phyloP scores from a whole-genome alignment of 75 land plant species.

The Cryptomeria japonica region DNA sequence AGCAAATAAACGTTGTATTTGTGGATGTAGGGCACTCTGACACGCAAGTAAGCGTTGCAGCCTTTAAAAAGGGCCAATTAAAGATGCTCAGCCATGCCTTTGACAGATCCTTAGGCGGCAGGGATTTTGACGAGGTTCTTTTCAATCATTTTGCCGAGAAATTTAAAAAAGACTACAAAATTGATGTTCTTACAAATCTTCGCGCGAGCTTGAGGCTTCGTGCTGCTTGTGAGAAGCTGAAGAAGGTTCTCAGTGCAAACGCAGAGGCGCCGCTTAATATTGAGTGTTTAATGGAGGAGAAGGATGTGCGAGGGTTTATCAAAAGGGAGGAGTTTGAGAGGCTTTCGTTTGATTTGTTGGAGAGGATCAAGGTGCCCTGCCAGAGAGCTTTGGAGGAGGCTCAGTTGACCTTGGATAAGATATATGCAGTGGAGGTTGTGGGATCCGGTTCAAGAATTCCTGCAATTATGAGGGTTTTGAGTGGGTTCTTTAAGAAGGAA shows the following conservation, averaged over 20 bases:
- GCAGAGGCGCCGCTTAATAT: constrained; percentile 81
- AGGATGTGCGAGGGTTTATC: constrained; percentile 79
- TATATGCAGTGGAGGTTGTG: constrained; percentile 83
- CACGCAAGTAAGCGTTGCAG: constrained; percentile 84
- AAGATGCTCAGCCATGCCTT: constrained; percentile 69
- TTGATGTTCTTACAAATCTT: constrained; percentile 62
- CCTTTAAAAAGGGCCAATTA: constrained; percentile 79
- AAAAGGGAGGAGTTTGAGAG: constrained; percentile 95
- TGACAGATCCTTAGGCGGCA: constrained; percentile 79
- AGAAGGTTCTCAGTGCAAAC: constrained; percentile 86
- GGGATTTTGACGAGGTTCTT: constrained; percentile 83
- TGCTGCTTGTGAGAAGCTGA: constrained; percentile 77
- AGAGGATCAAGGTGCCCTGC: constrained; percentile 70
- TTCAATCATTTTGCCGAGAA: constrained; percentile 67
- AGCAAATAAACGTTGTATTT: constrained; percentile 78
- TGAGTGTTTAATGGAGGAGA: constrained; percentile 93
- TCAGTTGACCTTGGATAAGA: constrained; percentile 41
- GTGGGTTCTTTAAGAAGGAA: constrained; percentile 65
- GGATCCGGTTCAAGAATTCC: constrained; percentile 98
- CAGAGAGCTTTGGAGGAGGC: constrained; percentile 67
- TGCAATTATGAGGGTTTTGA: constrained; percentile 60
- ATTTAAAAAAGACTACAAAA: constrained; percentile 62
- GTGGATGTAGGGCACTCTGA: constrained; percentile 89
- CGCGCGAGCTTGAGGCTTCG: constrained; percentile 67
- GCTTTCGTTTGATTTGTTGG: constrained; percentile 53